Evolutionary conservation across 108 stramenopile genomes (phyloP), one percentile per base, ranked within the genome.

Genomic region (Cyclostephanos tholiformis): DNA sequence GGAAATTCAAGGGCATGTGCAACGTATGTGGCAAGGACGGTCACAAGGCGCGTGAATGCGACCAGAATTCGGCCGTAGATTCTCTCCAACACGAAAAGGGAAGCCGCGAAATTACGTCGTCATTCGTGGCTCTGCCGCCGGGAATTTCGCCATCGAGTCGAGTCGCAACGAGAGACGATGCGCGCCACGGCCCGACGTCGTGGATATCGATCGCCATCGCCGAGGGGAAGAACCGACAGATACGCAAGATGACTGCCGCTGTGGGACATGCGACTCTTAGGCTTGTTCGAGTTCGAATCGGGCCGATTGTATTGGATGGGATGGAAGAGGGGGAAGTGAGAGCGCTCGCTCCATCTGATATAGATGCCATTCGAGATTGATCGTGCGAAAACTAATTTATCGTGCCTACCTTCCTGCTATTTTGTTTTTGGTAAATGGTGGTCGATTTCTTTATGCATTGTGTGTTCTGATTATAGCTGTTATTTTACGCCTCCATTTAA

Each of bases 151-250:
- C 75, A 7, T 52, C 68, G 32, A 57, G 55, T 38, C 32, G 35
- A 39, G n/a, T 32, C 19, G 43, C 49, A 23, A 26, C 52, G 10
- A 5, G 41, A 5, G 30, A 51, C 14, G 38, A 60, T 29, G 43
- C 56, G 22, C 32, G 26, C 4, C 55, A 68, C 44, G 55, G 36
- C 20, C 48, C 70, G 2, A 52, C 67, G 14, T 68, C 66, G 0
- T 91, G 90, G 90, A 64, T 89, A n/a, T 57, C 80, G 23, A 76
- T 89, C 22, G 86, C 89, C 32, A 77, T 85, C 39, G 65, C 61
- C 14, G 86, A 89, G 65, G 88, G 88, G 4, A 89, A 89, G 63
- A 88, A 89, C 65, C 76, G 91, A 22, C 88, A 89, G 61, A 80
- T 91, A 32, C 84, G 91, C 53, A 84, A 83, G n/a, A 85, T 86